These are phyloP conservation scores for Curvularia lunata DNA, from an alignment of 2,329 filamentous ascomycete genomes.

Conservation along the genomic window DNA sequence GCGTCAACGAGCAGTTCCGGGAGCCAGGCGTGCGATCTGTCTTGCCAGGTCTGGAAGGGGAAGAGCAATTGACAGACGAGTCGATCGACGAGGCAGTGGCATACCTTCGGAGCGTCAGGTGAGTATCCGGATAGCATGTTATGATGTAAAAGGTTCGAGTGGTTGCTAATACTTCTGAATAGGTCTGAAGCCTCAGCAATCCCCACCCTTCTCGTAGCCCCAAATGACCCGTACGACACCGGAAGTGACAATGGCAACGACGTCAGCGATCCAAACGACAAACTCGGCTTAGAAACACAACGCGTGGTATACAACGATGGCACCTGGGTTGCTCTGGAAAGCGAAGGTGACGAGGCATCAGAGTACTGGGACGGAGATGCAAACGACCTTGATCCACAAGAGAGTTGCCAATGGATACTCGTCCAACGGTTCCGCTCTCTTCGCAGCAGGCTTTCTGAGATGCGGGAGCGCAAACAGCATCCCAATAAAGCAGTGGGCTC, in stretches of 20 bases:
- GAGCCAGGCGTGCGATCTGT: conserved; percentile 39
- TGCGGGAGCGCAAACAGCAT: conserved; percentile 43
- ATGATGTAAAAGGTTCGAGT: not conserved
- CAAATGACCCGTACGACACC: conserved; percentile 28
- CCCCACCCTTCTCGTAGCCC: conserved; percentile 71
- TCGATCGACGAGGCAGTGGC: conserved; percentile 39
- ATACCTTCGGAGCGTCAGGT: conserved; percentile 48
- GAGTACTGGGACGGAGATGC: conserved; percentile 22
- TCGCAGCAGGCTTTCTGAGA: conserved; percentile 64
- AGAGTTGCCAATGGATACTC: conserved; percentile 72
- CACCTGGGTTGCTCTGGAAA: conserved; percentile 69
- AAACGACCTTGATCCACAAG: conserved; percentile 55
- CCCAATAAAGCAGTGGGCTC: not conserved
- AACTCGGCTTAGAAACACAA: conserved; percentile 58
- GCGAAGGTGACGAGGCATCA: conserved; percentile 12
- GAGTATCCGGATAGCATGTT: conserved; percentile 4
- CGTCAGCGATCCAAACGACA: conserved; percentile 37
- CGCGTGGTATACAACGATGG: conserved; percentile 77
- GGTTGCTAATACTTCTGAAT: conserved; percentile 30
- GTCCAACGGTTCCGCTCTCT: conserved; percentile 69
- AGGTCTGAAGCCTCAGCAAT: conserved; percentile 79
- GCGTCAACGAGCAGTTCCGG: conserved; percentile 13
- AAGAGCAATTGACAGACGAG: conserved; percentile 37
- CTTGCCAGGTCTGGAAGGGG: conserved; percentile 38
- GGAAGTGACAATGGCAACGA: conserved; percentile 10